These are phyloP conservation scores for Amanita rubescens DNA, from an alignment of 768 basidiomycete species.

Conservation along the genomic window DNA sequence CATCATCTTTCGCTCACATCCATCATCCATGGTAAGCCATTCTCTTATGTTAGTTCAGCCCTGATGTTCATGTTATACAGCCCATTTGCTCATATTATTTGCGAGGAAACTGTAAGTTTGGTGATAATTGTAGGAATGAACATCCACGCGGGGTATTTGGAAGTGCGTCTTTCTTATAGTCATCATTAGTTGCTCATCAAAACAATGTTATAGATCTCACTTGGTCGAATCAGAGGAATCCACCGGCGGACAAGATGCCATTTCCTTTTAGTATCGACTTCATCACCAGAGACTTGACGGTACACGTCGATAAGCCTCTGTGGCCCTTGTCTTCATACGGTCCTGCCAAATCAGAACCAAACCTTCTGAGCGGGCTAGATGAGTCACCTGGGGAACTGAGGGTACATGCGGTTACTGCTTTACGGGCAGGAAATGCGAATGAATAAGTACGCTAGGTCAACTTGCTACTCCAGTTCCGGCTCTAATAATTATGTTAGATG, in stretches of 20 bases:
- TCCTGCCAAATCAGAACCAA: slow-evolving; percentile 67
- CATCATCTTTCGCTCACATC: not conserved
- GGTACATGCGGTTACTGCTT: slow-evolving; percentile 50
- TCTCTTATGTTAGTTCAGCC: too few relatives aligned
- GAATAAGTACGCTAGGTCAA: slow-evolving; percentile 54
- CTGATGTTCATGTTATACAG: too few relatives aligned
- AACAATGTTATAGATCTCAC: slow-evolving; percentile 34
- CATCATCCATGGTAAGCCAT: slow-evolving; percentile 7
- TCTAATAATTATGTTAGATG: slow-evolving; percentile 15
- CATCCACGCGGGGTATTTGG: slow-evolving; percentile 45
- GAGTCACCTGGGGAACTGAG: slow-evolving; percentile 76
- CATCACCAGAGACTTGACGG: slow-evolving; percentile 57
- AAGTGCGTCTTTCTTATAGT: slow-evolving; percentile 33
- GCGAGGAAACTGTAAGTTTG: slow-evolving; percentile 61
- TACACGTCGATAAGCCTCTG: slow-evolving; percentile 54
- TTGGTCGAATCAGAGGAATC: slow-evolving; percentile 27
- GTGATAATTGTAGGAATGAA: slow-evolving; percentile 56
- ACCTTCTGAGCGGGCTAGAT: slow-evolving; percentile 60
- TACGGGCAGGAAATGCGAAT: slow-evolving; percentile 43
- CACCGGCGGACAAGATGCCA: slow-evolving; percentile 14
- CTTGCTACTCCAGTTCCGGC: not conserved
- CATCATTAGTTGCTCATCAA: slow-evolving; percentile 2
- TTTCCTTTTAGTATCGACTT: slow-evolving; percentile 51
- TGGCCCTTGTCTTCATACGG: slow-evolving; percentile 81
- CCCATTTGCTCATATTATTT: slow-evolving; percentile 55